Evolutionary conservation across 176 grass and related monocot species (phyloP).

Genomic region (Bothriochloa decipiens): DNA sequence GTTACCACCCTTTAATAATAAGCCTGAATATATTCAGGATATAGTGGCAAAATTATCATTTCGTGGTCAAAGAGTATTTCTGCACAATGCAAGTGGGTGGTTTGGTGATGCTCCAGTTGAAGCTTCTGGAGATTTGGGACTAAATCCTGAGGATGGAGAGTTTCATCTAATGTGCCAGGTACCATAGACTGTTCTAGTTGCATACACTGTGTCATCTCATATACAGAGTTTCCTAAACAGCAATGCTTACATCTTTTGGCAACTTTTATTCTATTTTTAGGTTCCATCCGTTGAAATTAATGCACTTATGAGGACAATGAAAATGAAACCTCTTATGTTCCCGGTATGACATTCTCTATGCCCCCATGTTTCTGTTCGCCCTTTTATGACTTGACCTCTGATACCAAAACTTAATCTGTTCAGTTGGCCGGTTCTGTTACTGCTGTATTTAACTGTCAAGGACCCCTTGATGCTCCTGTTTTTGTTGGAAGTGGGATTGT

Average conservation of each 20-base stretch:
- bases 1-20: constrained; percentile 40
- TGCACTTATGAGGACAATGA: constrained; percentile 93
- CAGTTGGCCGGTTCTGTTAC: constrained; percentile 95
- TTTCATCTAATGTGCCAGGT: constrained; percentile 99
- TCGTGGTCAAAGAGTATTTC: constrained; percentile 98
- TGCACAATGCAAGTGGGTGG: constrained; percentile 98
- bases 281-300: constrained; percentile 95
- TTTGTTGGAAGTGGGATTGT: constrained; percentile 99
- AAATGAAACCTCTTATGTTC: constrained; percentile 91
- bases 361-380: constrained; percentile 30
- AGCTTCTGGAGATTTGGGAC: constrained; percentile 95
- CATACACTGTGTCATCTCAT: constrained; percentile 15
- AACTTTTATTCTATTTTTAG: constrained; percentile 51
- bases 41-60: constrained; percentile 73
- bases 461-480: constrained; percentile 91
- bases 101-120: constrained; percentile 92
- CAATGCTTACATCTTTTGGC: constrained; percentile 35
- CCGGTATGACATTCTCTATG: constrained; percentile 54
- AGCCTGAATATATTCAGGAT: constrained; percentile 63
- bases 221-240: constrained; percentile 10
- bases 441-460: constrained; percentile 98
- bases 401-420: constrained; percentile 42
- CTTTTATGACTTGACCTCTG: constrained; percentile 36
- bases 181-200: constrained; percentile 27
- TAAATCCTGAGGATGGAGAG: constrained; percentile 95